These are phyloP conservation scores for Termitomyces sp. DNA, from an alignment of 768 basidiomycete genomes.

Conservation along the genomic window DNA sequence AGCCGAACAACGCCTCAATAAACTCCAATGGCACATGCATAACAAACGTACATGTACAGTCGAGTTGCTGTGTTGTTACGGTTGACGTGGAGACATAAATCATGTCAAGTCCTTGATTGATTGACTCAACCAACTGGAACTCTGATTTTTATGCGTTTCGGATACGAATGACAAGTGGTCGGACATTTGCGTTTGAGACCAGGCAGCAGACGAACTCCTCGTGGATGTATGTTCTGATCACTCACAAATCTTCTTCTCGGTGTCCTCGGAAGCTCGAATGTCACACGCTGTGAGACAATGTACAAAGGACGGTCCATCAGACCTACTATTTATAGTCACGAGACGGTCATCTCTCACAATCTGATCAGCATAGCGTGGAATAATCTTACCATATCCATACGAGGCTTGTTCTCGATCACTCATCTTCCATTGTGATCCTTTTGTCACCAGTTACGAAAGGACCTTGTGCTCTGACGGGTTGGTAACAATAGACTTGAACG, in stretches of 20 bases:
- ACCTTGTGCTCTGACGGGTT: background rate
- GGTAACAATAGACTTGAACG: background rate
- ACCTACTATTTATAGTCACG: background rate
- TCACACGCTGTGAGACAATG: too few relatives aligned
- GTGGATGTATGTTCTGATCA: background rate
- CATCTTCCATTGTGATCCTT: background rate
- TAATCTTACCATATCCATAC: background rate
- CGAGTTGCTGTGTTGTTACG: background rate
- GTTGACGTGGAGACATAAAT: background rate
- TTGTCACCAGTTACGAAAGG: background rate
- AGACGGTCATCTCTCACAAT: background rate
- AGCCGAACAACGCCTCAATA: too few relatives aligned
- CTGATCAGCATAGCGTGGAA: background rate
- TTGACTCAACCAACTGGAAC: background rate
- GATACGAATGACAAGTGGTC: background rate
- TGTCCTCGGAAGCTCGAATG: background rate
- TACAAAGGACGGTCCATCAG: too few relatives aligned
- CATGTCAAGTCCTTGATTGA: background rate
- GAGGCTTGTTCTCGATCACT: background rate
- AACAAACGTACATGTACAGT: too few relatives aligned
- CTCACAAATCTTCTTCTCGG: too few relatives aligned
- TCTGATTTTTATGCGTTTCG: background rate
- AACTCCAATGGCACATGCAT: background rate
- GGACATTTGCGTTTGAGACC: background rate
- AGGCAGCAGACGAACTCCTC: too few relatives aligned